phyloP scores from a whole-genome alignment of 371 early-diverging fungal genomes.

The Mucor velutinosus region DNA sequence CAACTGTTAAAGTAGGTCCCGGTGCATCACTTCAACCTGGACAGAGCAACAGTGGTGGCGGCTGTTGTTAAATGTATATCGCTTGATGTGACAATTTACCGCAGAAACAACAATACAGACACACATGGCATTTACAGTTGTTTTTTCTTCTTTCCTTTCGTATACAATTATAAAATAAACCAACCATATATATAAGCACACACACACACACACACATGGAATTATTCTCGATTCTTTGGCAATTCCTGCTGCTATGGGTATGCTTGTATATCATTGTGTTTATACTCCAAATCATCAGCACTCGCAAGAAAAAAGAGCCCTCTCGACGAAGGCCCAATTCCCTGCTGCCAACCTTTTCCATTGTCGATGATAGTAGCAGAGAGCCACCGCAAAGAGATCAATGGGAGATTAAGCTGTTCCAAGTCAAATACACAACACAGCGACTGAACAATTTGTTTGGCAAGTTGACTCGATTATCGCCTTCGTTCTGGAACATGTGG shows the following conservation, averaged over 20 bases:
- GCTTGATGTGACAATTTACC: not conserved
- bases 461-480: conserved; percentile 42
- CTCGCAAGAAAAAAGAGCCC: conserved; percentile 13
- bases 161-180: not conserved
- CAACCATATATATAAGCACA: not conserved
- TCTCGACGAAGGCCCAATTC: conserved; percentile 7
- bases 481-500: conserved; percentile 65
- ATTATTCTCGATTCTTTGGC: conserved; percentile 32
- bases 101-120: not conserved
- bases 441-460: conserved; percentile 53
- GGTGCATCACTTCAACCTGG: not conserved
- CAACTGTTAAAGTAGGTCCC: not conserved
- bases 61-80: not conserved
- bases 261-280: conserved; percentile 40
- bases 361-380: conserved; percentile 11
- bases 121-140: not conserved
- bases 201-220: conserved; percentile 25
- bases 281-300: conserved; percentile 27
- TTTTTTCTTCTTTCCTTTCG: not conserved
- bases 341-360: conserved; percentile 26
- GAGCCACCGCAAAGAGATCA: conserved; percentile 29
- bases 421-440: conserved; percentile 64
- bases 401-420: conserved; percentile 51
- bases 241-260: conserved; percentile 42
- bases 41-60: not conserved